A percentile compares a stretch with the other conserved stretches of the same genome.
Conservation (phyloP, 352 stramenopile genomes). For the Globisporangium recalcitrans region DNA sequence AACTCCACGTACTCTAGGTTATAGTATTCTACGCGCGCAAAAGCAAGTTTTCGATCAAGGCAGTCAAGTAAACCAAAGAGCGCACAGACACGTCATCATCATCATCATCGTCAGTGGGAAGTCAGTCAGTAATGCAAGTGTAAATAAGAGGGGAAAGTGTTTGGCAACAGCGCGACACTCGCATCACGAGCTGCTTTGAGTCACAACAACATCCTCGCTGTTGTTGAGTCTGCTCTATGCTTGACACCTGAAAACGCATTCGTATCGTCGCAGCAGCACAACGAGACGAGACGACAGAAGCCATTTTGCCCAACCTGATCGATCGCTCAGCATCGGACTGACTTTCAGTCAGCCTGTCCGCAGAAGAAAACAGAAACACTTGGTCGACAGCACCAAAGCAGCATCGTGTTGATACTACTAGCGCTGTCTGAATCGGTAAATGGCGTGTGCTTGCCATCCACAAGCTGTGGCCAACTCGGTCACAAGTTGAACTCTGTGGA, state of each 20-base stretch:
- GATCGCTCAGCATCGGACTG: neutral
- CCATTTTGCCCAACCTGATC: neutral
- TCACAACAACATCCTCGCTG: neutral
- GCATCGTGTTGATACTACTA: no score
- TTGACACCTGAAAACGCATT: no score
- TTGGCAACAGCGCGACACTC: no score
- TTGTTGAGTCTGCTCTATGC: neutral
- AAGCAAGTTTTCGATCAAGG: slow-evolving; percentile 3
- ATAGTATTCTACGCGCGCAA: slow-evolving; percentile 1
- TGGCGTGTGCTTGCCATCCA: no score
- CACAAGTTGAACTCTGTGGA: no score
- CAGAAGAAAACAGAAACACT: neutral
- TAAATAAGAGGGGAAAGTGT: slow-evolving; percentile 5
- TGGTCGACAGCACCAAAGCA: no score
- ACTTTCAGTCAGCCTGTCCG: neutral
- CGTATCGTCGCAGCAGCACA: neutral
- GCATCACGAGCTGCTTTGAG: no score
- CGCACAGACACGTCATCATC: neutral
- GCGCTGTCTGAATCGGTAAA: no score
- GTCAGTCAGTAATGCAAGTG: neutral
- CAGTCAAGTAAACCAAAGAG: slow-evolving; percentile 1
- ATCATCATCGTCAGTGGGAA: neutral
- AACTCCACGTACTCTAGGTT: slow-evolving; percentile 3
- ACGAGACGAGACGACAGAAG: neutral
- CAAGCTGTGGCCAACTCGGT: no score